phyloP scores from a whole-genome alignment of 1,139 yeast species.

The Candida sanyaensis region DNA sequence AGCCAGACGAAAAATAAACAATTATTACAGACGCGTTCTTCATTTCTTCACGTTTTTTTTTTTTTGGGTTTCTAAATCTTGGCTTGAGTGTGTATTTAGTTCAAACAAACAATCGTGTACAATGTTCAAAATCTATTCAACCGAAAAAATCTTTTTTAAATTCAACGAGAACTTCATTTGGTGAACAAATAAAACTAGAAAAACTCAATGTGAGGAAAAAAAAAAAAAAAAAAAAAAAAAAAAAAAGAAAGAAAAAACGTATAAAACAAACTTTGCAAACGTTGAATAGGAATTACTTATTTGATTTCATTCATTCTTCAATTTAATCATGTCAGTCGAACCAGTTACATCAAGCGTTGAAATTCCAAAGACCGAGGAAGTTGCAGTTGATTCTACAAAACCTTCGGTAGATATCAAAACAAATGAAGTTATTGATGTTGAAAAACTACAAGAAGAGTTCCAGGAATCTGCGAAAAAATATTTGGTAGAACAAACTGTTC shows the following conservation, averaged over 20 bases:
- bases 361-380: conserved; percentile 11
- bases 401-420: conserved; percentile 17
- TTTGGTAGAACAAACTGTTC: conserved; percentile 51
- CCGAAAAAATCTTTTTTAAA: conserved; percentile 6
- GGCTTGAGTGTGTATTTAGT: neutral
- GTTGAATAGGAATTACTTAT: neutral
- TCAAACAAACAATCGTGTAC: conserved; percentile 1
- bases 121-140: neutral
- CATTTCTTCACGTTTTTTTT: neutral
- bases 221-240: neutral
- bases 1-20: neutral
- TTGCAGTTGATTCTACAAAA: conserved; percentile 7
- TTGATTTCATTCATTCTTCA: neutral
- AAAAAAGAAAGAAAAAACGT: too few relatives aligned
- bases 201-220: neutral
- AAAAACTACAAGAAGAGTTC: conserved; percentile 34
- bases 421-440: conserved; percentile 28
- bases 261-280: too few relatives aligned
- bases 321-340: conserved; percentile 12
- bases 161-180: conserved; percentile 1
- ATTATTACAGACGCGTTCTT: conserved; percentile 3
- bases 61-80: too few relatives aligned
- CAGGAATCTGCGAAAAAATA: conserved; percentile 45
- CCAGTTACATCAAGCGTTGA: conserved; percentile 21
- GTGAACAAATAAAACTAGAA: neutral